These are phyloP conservation scores for Gleditsia sinensis DNA, from an alignment of 306 rosid genomes.

Conservation along the genomic window DNA sequence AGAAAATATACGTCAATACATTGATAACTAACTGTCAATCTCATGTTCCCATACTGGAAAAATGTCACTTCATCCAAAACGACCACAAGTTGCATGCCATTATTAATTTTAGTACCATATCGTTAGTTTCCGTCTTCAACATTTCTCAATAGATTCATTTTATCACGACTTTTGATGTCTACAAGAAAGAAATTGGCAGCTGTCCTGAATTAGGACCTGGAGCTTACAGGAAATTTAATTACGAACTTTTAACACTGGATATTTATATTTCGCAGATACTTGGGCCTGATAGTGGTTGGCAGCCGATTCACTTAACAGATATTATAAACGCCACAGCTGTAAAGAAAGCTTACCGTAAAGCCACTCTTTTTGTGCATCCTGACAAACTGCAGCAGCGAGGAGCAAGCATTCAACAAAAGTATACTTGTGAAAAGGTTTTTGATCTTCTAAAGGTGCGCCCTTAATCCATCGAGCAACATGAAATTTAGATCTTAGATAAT, in stretches of 20 bases:
- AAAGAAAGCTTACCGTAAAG: constrained; percentile 85
- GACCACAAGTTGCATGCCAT: neutral
- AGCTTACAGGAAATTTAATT: neutral
- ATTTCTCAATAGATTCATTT: constrained; percentile 8
- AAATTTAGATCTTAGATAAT: constrained; percentile 2
- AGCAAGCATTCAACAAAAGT: constrained; percentile 88
- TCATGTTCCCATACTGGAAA: neutral
- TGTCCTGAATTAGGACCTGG: neutral
- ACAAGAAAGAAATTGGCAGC: neutral
- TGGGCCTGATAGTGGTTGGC: constrained; percentile 92
- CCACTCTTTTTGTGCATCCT: constrained; percentile 91
- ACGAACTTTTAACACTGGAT: constrained; percentile 6
- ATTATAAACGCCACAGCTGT: constrained; percentile 60
- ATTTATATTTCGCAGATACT: constrained; percentile 63
- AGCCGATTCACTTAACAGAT: constrained; percentile 82
- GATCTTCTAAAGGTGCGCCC: constrained; percentile 89
- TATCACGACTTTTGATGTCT: neutral
- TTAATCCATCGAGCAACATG: constrained; percentile 17
- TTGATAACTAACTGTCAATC: constrained; percentile 17
- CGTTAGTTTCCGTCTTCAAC: neutral
- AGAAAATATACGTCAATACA: neutral
- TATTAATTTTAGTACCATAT: constrained; percentile 4
- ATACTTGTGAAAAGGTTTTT: constrained; percentile 90
- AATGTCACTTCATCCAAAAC: constrained; percentile 7
- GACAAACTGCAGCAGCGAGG: constrained; percentile 98